phyloP scores from a whole-genome alignment of 176 grass and related monocot genomes.

The Juncus inflexus region DNA sequence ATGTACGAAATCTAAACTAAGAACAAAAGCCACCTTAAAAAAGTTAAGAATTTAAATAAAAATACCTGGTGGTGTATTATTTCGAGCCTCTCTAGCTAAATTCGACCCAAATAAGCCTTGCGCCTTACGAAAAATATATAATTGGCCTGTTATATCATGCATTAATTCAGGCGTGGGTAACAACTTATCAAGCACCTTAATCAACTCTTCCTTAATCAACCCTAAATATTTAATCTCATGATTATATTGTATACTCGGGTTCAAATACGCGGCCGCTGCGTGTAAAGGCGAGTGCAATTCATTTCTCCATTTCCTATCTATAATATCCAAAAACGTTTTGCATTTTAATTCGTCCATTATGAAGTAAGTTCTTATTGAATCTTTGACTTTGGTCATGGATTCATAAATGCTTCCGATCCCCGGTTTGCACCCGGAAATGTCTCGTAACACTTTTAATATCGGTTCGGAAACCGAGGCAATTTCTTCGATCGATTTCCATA shows the following conservation, averaged over 20 bases:
- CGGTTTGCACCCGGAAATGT: constrained; percentile 79
- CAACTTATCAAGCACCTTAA: constrained; percentile 69
- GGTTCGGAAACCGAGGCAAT: constrained; percentile 87
- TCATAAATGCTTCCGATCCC: constrained; percentile 90
- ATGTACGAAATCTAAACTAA: too few relatives aligned
- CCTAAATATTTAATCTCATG: constrained; percentile 68
- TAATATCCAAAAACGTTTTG: constrained; percentile 85
- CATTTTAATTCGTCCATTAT: constrained; percentile 98
- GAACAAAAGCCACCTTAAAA: too few relatives aligned
- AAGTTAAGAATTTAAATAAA: constrained; percentile 8
- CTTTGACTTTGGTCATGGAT: constrained; percentile 92
- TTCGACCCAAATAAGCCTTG: constrained; percentile 88
- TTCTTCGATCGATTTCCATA: constrained; percentile 87
- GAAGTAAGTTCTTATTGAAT: constrained; percentile 92
- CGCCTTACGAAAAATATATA: constrained; percentile 77
- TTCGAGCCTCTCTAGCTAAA: constrained; percentile 85
- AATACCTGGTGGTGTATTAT: constrained; percentile 71
- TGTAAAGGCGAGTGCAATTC: constrained; percentile 91
- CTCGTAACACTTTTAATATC: constrained; percentile 79
- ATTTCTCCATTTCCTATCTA: constrained; percentile 71
- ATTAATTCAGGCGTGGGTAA: constrained; percentile 67
- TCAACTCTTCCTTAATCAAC: constrained; percentile 71
- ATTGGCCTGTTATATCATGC: constrained; percentile 69
- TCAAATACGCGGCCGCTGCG: constrained; percentile 73
- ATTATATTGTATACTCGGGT: constrained; percentile 91